Evolutionary conservation across 306 rosid species (phyloP), one percentile per base, ranked within the genome.

Genomic region (Acacia crassicarpa): DNA sequence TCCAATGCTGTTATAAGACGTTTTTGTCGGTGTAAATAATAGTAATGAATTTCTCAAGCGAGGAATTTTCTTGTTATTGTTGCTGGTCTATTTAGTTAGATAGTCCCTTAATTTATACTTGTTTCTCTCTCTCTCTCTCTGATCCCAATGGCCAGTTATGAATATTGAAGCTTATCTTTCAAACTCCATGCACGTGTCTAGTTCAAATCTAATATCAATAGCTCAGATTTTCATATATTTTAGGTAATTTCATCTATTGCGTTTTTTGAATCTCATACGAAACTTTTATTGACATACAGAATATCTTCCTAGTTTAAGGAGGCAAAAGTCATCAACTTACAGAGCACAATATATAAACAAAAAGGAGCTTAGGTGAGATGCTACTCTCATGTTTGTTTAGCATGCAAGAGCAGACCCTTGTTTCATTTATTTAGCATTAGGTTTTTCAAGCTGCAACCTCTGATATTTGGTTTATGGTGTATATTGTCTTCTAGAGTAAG

Each of bases 301-400:
- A 78, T 44, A 27, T 83, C 83, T 91, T 77, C 97, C 97, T 25
- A 86, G 78, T 89, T 17, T 88, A 81, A 91, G 98, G 89, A 93
- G 88, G 86, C 92, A 95, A 78, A 95, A 93, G 78, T 96, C 99
- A 46, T 97, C 93, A 69, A 96, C 99, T 67, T 91, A 78, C 83
- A 90, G 99, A 79, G 80, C 94, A n/a, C 99, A 96, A 84, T 96
- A 96, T 67, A 96, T 94, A 78, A 91, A 92, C 83, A 58, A 78
- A 4, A 88, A 91, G 89, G 99, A 96, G 69, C 72, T 96, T 82
- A 96, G 92, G 99, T 96, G 80, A 80, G 87, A 61, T 61, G 4
- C 56, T 79, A 32, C 40, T 78, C 49, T 78, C 76, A 12, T 74
- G 77, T 62, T 75, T 78, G 51, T 83, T 67, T 80, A 32, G 83